Evolutionary conservation across 2,329 filamentous ascomycete genomes (phyloP).

Genomic region (Stagonosporopsis chrysanthemi): DNA sequence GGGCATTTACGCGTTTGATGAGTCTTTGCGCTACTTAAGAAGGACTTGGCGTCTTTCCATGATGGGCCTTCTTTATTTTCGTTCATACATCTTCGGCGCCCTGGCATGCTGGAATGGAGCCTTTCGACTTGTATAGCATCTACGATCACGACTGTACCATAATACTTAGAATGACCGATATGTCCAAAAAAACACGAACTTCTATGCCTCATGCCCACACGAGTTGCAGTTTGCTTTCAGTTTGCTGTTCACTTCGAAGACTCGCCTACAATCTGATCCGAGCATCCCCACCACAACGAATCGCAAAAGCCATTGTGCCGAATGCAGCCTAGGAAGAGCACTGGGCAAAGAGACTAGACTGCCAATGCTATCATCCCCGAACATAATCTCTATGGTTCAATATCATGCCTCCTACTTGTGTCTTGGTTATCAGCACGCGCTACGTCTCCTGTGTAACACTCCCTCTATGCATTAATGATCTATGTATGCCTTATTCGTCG

Average conservation of each 20-base stretch:
- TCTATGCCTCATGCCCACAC: neutral
- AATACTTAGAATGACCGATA: neutral
- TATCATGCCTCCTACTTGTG: neutral
- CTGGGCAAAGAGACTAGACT: neutral
- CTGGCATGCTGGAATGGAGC: neutral
- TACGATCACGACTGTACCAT: conserved; percentile 23
- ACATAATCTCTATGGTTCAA: neutral
- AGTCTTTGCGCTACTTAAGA: conserved; percentile 11
- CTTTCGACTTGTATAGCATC: neutral
- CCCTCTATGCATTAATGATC: neutral
- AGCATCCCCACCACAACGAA: neutral
- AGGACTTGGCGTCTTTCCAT: conserved; percentile 3
- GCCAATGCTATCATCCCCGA: neutral
- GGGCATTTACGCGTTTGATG: conserved; percentile 10
- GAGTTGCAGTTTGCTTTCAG: neutral
- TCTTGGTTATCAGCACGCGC: neutral
- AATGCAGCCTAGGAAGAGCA: neutral
- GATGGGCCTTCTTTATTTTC: conserved; percentile 10
- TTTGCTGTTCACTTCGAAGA: neutral
- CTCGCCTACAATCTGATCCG: neutral
- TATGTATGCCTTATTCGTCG: neutral
- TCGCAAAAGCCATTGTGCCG: neutral
- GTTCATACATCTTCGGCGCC: conserved; percentile 3
- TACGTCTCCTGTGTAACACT: conserved; percentile 1
- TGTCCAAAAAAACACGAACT: neutral